These are phyloP conservation scores for Lathyrus aphaca DNA, from an alignment of 306 rosid genomes.

Conservation along the genomic window DNA sequence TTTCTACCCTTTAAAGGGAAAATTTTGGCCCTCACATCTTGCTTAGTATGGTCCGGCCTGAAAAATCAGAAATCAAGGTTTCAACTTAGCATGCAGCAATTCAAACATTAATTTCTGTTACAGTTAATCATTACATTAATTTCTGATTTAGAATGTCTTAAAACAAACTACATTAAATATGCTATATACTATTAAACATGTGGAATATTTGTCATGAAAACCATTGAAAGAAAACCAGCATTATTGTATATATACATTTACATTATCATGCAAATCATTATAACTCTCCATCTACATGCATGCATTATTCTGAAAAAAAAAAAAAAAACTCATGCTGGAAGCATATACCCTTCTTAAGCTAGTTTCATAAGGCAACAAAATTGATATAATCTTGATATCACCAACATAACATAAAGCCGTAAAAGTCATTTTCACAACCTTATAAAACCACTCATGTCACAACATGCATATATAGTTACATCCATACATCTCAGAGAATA, in stretches of 20 bases:
- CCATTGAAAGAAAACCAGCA: constrained; percentile 19
- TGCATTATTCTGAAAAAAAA: constrained; percentile 19
- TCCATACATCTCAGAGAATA: constrained; percentile 5
- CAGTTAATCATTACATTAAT: constrained; percentile 1
- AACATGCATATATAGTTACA: constrained; percentile 28
- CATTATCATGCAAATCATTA: constrained; percentile 15
- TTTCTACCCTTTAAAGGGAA: constrained; percentile 79
- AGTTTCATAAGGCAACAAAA: constrained; percentile 32
- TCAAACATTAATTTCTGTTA: background rate
- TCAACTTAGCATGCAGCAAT: constrained; percentile 36
- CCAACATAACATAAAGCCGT: constrained; percentile 25
- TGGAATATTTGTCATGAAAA: constrained; percentile 28
- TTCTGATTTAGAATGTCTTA: constrained; percentile 4
- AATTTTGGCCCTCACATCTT: constrained; percentile 84
- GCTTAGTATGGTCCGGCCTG: constrained; percentile 94
- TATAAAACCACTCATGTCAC: constrained; percentile 3
- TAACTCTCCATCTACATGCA: constrained; percentile 21
- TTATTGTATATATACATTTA: constrained; percentile 16
- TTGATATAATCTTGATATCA: constrained; percentile 4
- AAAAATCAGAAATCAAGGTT: constrained; percentile 40
- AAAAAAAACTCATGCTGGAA: constrained; percentile 6
- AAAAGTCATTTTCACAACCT: background rate
- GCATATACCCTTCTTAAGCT: background rate
- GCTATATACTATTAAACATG: constrained; percentile 15
- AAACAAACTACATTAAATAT: constrained; percentile 13